Percentiles rank a stretch among this genome's conserved stretches.
These are phyloP conservation scores for Penicillium sclerotiorum DNA, from an alignment of 2,329 filamentous ascomycete genomes.

Conservation along the genomic window DNA sequence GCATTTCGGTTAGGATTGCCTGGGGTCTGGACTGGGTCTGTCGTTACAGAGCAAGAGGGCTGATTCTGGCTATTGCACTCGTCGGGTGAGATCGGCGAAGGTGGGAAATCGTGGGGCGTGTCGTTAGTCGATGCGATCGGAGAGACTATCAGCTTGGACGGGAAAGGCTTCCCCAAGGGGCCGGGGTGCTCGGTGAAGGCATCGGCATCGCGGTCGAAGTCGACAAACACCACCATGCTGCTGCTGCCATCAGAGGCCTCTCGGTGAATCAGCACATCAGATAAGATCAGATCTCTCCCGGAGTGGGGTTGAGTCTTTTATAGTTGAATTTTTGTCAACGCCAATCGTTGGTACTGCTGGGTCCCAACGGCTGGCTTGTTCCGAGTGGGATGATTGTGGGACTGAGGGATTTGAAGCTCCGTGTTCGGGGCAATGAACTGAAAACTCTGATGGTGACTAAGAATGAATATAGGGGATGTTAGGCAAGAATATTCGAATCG, in stretches of 20 bases:
- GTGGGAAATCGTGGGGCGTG: conserved; percentile 9
- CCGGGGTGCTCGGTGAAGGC: conserved; percentile 31
- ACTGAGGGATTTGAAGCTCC: conserved; percentile 26
- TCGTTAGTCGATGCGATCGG: conserved; percentile 13
- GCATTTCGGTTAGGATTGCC: conserved; percentile 31
- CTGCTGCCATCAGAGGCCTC: conserved; percentile 23
- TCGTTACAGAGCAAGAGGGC: conserved; percentile 3
- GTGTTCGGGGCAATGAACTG: conserved; percentile 23
- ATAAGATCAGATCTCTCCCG: conserved; percentile 20
- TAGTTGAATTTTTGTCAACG: conserved; percentile 10
- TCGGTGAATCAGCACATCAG: conserved; percentile 27
- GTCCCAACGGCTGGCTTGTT: conserved; percentile 12
- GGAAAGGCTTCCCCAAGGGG: conserved; percentile 22
- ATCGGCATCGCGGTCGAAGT: conserved; percentile 46
- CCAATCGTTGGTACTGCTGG: conserved; percentile 12
- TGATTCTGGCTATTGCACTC: background rate
- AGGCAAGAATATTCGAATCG: background rate
- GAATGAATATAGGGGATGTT: background rate
- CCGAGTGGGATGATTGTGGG: conserved; percentile 33
- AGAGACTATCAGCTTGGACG: conserved; percentile 23
- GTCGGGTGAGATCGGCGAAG: conserved; percentile 16
- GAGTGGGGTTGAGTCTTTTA: conserved; percentile 9
- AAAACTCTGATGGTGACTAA: conserved; percentile 10
- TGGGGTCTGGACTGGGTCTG: background rate
- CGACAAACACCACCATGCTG: conserved; percentile 51